Base-by-base conservation (phyloP, 2,329 filamentous ascomycete genomes). In the Allantophomopsis cytisporea region DNA sequence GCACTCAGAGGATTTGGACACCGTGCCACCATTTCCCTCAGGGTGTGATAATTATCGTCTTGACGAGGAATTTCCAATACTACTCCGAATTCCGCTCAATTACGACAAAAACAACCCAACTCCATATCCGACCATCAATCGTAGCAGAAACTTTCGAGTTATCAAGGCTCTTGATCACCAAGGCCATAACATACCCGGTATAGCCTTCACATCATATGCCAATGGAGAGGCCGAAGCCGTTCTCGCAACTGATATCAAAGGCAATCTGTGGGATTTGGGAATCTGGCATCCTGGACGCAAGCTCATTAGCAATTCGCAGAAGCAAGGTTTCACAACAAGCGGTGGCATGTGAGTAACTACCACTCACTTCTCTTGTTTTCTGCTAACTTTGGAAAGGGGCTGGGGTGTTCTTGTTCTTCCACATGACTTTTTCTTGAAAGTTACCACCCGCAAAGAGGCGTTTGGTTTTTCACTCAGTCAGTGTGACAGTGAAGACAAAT, bases 331-430 rank as follows among this genome's bases (percentile, higher is more conserved):
- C 10, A 28, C 31, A 14, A 34, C 4, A 14, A 34, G 31, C 14
- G 31, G 31, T 34, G 16, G 31, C 7, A 34, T 34, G 31, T 34
- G 31, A 34, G 31, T 34, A 5, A 14, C 2, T 3, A 28, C 18
- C 23, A 28, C 23, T 10, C 10, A 28, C 3, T 14, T n/a, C 17
- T 15, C 14, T n/a, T 34, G 18, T n/a, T 30, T 34, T 34, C 12
- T 34, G 16, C 31, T 34, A 8, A 31, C 20, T 31, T 17, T 41
- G 36, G 11, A n/a, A 21, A 36, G 23, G 46, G 50, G 50, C 8
- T 55, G 52, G 53, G 52, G 51, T 3, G 44, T 53, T 13, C 16
- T 53, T 10, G 41, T 46, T 20, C 39, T 55, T 20, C 50, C 47
- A 14, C 23, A 43, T n/a, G 21, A 33, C 7, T 42, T 40, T 31